Conservation (phyloP, 768 basidiomycete genomes). For the Tremella mesenterica region DNA sequence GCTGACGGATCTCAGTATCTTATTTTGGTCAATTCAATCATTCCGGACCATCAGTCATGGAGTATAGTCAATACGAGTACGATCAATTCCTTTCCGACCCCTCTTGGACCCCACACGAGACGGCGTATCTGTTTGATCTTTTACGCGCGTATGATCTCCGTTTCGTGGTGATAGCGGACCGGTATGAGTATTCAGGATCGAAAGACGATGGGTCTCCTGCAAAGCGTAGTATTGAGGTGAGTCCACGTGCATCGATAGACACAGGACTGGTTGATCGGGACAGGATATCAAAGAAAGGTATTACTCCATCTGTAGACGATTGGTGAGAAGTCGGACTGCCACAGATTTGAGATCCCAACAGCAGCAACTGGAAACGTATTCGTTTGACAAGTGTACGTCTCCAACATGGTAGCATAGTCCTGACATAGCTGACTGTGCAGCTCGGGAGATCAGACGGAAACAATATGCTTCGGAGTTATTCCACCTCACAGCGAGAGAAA, state of each 20-base stretch:
- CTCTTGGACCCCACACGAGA: conserved; percentile 88
- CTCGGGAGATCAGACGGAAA: conserved; percentile 78
- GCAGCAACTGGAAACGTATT: conserved; percentile 59
- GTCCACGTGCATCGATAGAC: conserved; percentile 8
- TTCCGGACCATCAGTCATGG: conserved; percentile 50
- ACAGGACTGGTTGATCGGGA: conserved; percentile 4
- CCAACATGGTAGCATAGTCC: too few relatives aligned
- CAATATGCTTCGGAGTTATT: conserved; percentile 80
- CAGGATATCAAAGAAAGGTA: conserved; percentile 93
- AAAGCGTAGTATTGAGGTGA: conserved; percentile 62
- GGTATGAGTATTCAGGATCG: conserved; percentile 60
- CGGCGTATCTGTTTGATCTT: conserved; percentile 77
- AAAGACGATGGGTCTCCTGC: conserved; percentile 7
- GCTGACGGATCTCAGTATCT: conserved; percentile 13
- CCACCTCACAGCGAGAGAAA: conserved; percentile 75
- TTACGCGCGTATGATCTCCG: conserved; percentile 74
- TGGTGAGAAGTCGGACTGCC: conserved; percentile 77
- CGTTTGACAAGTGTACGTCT: conserved; percentile 74
- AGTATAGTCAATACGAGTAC: conserved; percentile 75
- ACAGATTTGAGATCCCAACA: conserved; percentile 69
- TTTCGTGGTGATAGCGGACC: conserved; percentile 82
- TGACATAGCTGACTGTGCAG: conserved; percentile 51
- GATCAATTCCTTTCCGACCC: conserved; percentile 67
- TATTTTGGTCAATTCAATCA: conserved; percentile 79
- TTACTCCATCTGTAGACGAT: conserved; percentile 78